Evolutionary conservation across 345 rosid species (phyloP).

Genomic region (Lagerstroemia speciosa): DNA sequence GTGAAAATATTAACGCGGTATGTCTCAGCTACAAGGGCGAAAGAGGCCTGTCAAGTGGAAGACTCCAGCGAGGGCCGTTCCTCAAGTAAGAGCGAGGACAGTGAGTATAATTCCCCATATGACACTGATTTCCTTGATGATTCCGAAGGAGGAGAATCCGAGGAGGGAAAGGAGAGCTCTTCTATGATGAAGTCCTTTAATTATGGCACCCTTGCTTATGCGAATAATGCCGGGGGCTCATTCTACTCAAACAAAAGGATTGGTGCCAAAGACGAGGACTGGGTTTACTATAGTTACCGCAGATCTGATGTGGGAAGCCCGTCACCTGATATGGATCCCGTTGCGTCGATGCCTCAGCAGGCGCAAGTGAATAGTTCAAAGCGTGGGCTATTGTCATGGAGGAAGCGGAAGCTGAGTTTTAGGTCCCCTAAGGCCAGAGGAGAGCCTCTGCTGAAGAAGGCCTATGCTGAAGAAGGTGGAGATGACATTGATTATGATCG

Average conservation of each 20-base stretch:
- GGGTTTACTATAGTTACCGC: conserved; percentile 78
- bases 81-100: conserved; percentile 63
- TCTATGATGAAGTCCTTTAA: conserved; percentile 54
- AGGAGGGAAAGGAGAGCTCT: conserved; percentile 49
- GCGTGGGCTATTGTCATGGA: conserved; percentile 74
- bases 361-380: conserved; percentile 38
- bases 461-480: conserved; percentile 93
- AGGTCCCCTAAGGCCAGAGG: conserved; percentile 79
- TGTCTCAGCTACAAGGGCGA: conserved; percentile 56
- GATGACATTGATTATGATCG: conserved; percentile 98
- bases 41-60: conserved; percentile 58
- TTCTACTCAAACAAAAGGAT: conserved; percentile 36
- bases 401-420: conserved; percentile 85
- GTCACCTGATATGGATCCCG: conserved; percentile 24
- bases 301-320: conserved; percentile 56
- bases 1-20: conserved; percentile 70
- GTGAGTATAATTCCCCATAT: conserved; percentile 61
- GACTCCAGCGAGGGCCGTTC: conserved; percentile 61
- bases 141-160: conserved; percentile 68
- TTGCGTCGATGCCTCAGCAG: conserved; percentile 38
- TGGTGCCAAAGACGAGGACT: conserved; percentile 55
- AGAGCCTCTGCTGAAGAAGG: conserved; percentile 87
- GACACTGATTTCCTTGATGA: conserved; percentile 82
- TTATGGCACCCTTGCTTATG: conserved; percentile 75
- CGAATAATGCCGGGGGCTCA: conserved; percentile 68